These are phyloP conservation scores for Colletotrichum melonis DNA, from an alignment of 2,329 filamentous ascomycete genomes.

Conservation along the genomic window DNA sequence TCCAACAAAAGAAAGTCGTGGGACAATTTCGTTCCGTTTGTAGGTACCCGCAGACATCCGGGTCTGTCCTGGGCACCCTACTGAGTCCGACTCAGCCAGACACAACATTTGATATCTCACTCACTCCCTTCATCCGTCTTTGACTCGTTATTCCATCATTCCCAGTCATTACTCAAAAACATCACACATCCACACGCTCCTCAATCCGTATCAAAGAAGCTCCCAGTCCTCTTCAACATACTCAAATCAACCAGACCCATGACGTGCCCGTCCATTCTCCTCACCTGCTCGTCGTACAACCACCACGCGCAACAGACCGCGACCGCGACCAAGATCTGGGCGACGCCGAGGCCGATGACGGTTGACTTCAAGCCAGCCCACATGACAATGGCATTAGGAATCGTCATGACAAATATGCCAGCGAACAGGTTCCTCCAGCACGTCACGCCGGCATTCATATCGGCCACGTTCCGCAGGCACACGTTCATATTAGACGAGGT, in stretches of 20 bases:
- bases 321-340: conserved; percentile 53
- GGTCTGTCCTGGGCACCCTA: no score
- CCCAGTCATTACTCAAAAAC: not conserved
- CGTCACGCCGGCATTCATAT: conserved; percentile 58
- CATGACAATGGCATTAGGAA: conserved; percentile 49
- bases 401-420: conserved; percentile 55
- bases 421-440: conserved; percentile 54
- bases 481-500: conserved; percentile 59
- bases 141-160: not conserved
- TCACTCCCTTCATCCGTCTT: not conserved
- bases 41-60: not conserved
- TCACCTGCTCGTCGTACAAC: conserved; percentile 53
- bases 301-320: conserved; percentile 52
- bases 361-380: conserved; percentile 49
- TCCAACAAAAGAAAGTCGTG: not conserved
- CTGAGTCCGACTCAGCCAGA: not conserved
- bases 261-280: conserved; percentile 56
- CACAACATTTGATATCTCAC: not conserved
- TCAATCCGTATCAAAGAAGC: conserved; percentile 58
- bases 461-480: conserved; percentile 57
- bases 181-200: fast-evolving
- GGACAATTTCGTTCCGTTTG: not conserved
- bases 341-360: conserved; percentile 53
- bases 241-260: conserved; percentile 60
- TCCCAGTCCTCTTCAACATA: conserved; percentile 54